These are phyloP conservation scores for Catunica adiposa DNA, from an alignment of 2,329 filamentous ascomycete genomes.

Conservation along the genomic window DNA sequence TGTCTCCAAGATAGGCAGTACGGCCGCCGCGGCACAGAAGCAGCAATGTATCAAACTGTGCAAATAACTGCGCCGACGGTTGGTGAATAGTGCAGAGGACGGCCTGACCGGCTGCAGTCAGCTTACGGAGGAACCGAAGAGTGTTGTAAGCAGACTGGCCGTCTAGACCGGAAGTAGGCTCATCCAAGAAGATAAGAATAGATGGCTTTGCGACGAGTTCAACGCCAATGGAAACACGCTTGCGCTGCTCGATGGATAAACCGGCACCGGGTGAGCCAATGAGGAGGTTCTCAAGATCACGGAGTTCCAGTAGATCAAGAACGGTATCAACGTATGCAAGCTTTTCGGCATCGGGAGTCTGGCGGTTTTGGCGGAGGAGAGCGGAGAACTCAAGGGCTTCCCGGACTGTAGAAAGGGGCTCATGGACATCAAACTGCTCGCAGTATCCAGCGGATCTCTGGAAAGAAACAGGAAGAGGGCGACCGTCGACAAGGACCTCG, in stretches of 20 bases:
- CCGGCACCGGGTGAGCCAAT: constrained; percentile 35
- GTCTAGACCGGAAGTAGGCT: constrained; percentile 50
- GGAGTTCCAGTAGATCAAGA: constrained; percentile 43
- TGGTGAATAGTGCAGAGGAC: constrained; percentile 57
- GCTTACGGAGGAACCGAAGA: constrained; percentile 47
- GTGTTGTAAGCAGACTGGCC: constrained; percentile 51
- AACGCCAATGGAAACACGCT: constrained; percentile 42
- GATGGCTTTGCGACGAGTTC: constrained; percentile 50
- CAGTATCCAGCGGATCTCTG: constrained; percentile 67
- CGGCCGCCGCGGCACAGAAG: constrained; percentile 48
- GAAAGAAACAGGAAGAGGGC: constrained; percentile 54
- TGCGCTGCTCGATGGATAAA: constrained; percentile 36
- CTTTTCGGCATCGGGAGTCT: constrained; percentile 46
- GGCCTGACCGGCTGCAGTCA: constrained; percentile 49
- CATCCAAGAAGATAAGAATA: constrained; percentile 42
- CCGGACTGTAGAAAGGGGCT: constrained; percentile 55
- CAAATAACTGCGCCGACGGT: constrained; percentile 49
- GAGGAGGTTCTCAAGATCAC: constrained; percentile 31
- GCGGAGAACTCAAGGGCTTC: constrained; percentile 45
- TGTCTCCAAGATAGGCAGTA: constrained; percentile 51
- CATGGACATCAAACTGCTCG: constrained; percentile 67
- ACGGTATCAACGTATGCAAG: constrained; percentile 54
- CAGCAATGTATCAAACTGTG: constrained; percentile 49
- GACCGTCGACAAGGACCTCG: constrained; percentile 61
- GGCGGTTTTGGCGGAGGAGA: constrained; percentile 52